Evolutionary conservation across 2,329 filamentous ascomycete genomes (phyloP).

Genomic region (Trichoderma sp.): DNA sequence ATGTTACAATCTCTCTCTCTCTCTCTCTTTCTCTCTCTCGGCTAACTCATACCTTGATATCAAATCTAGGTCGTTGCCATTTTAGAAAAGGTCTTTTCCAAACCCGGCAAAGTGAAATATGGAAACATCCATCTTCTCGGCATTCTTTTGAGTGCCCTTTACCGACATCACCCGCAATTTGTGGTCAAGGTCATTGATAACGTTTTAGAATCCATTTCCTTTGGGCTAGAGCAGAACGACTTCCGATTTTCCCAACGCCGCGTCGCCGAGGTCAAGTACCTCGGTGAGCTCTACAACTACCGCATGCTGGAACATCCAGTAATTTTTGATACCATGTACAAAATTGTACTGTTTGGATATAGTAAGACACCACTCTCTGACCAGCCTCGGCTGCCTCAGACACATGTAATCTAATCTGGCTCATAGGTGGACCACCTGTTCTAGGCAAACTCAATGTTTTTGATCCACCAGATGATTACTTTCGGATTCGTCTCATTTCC

Average conservation of each 20-base stretch:
- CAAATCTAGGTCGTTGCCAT: slow-evolving; percentile 61
- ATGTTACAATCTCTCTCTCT: neutral
- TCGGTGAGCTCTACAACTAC: slow-evolving; percentile 96
- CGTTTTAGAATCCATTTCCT: slow-evolving; percentile 78
- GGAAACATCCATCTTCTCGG: slow-evolving; percentile 93
- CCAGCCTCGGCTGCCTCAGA: neutral
- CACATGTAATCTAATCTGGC: slow-evolving; percentile 20
- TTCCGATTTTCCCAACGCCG: slow-evolving; percentile 96
- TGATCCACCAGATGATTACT: slow-evolving; percentile 91
- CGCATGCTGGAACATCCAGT: slow-evolving; percentile 93
- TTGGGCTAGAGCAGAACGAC: slow-evolving; percentile 91
- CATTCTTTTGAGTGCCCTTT: slow-evolving; percentile 81
- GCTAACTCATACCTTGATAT: slow-evolving; percentile 13
- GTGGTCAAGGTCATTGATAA: slow-evolving; percentile 90
- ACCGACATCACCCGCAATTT: slow-evolving; percentile 89
- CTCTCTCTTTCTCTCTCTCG: no score
- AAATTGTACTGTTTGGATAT: slow-evolving; percentile 89
- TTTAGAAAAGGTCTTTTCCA: slow-evolving; percentile 88
- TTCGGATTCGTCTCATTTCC: slow-evolving; percentile 86
- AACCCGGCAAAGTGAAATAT: slow-evolving; percentile 96
- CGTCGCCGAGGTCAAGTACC: slow-evolving; percentile 92
- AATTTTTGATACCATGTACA: slow-evolving; percentile 93
- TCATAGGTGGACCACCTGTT: slow-evolving; percentile 69
- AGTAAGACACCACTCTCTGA: slow-evolving; percentile 41
- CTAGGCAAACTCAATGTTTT: slow-evolving; percentile 73